Evolutionary conservation across 495 filamentous ascomycete genomes (phyloP).

Genomic region (Neurospora africana): DNA sequence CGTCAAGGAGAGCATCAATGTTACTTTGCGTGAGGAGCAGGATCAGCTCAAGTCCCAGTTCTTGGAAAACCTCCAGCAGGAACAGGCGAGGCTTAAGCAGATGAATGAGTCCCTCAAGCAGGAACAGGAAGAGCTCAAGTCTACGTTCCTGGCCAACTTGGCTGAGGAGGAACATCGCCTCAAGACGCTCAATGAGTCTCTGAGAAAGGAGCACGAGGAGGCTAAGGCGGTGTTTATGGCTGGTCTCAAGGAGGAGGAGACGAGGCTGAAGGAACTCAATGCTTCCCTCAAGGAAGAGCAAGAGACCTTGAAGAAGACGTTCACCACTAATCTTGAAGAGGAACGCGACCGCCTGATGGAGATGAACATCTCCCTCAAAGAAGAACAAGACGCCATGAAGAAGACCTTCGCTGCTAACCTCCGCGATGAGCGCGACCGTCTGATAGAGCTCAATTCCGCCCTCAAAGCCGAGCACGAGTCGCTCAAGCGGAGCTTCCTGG

Average conservation of each 20-base stretch:
- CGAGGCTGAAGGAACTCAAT: conserved; percentile 35
- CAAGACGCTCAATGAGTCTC: conserved; percentile 1
- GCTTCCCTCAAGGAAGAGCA: conserved; percentile 18
- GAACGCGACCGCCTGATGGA: conserved; percentile 18
- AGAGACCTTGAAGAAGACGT: conserved; percentile 13
- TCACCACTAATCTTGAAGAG: conserved; percentile 14
- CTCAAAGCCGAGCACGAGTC: conserved; percentile 30
- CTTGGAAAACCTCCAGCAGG: conserved; percentile 14
- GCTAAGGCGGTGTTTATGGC: conserved; percentile 12
- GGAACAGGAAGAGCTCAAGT: conserved; percentile 9
- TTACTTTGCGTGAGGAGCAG: conserved; percentile 45
- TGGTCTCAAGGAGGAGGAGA: conserved; percentile 50
- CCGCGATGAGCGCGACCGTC: conserved; percentile 59
- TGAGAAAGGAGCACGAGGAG: conserved; percentile 7
- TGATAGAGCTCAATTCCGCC: conserved; percentile 53
- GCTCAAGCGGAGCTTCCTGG: conserved; percentile 23
- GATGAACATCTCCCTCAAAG: conserved; percentile 38
- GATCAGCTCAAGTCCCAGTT: conserved; percentile 18
- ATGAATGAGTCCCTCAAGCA: conserved; percentile 1
- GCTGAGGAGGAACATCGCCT: conserved; percentile 8
- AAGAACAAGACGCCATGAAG: conserved; percentile 69
- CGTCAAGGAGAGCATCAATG: conserved; percentile 26
- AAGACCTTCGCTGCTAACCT: conserved; percentile 51
- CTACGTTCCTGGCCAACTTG: conserved; percentile 4
- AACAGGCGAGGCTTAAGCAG: conserved; percentile 18